Base-by-base conservation (phyloP, 2,329 filamentous ascomycete genomes). In the Ceratocystis papillata region DNA sequence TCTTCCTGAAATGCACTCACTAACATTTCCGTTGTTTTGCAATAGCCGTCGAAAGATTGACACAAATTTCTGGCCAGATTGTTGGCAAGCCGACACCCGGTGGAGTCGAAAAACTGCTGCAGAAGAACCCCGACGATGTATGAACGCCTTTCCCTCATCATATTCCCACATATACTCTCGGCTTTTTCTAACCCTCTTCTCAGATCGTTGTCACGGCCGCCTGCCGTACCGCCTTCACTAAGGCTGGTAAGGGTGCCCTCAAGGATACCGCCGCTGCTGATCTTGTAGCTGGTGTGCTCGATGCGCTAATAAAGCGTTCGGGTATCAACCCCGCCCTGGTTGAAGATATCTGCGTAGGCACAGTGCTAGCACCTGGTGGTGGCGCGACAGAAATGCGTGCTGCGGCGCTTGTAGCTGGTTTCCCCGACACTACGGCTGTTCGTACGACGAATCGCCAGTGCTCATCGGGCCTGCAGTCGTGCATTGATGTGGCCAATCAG, bases 301-400 rank as follows among this genome's bases (percentile, higher is more conserved):
- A 86, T 77, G 86, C 86, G 68, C 79, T 97, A 70, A 81, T 97
- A 74, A 81, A 88, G 67, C 89, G 90, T 72, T 96, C 92, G 70
- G 86, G 86, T 70, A 95, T 97, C 77, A 89, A 96, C 77, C 92
- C 94, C 25, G 79, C 79, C 46, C 81, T 94, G 45, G 90, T 99
- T 62, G 90, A 97, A 77, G 94, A 99, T 74, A 87, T 99, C 70
- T 88, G 88, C 64, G 92, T 97, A 67, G 94, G 94, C 70, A 88
- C 87, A 66, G 94, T 99, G 37, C 86, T 99, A 62, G 86, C 93
- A 20, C 93, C 93, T 44, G 94, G 94, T 69, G 94, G 91, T 71
- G 94, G 93, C 71, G 94, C 94, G 25, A 97, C 94, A 60, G 94
- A 97, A 79, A 96, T 96, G 86, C 88, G 94, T 70, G 94, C 91